A percentile compares a stretch with the other conserved stretches of the same genome.
Conservation (phyloP, 208 protist genomes). For the Crithidia bombi region DNA sequence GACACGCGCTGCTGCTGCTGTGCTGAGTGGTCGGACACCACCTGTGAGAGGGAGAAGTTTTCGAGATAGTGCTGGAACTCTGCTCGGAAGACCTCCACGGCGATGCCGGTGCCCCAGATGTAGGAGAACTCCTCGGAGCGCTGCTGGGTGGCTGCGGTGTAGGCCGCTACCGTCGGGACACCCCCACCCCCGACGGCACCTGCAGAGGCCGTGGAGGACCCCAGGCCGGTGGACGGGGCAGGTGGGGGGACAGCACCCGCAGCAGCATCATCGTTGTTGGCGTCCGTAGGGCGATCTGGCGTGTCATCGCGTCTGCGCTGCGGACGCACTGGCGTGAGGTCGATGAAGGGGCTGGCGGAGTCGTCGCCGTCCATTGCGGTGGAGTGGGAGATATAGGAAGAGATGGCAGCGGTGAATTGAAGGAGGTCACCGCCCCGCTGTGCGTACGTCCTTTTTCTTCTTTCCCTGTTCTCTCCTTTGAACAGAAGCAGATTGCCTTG, state of each 20-base stretch:
- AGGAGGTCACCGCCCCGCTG: too few species aligned
- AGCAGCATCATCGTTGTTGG: not conserved
- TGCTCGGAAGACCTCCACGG: constrained; percentile 80
- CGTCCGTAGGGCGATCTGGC: constrained; percentile 3
- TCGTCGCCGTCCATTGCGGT: constrained; percentile 48
- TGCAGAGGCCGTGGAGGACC: not conserved
- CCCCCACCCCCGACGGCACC: not conserved
- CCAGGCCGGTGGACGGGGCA: not conserved
- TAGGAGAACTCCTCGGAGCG: constrained; percentile 85
- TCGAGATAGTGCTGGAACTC: constrained; percentile 85
- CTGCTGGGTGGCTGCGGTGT: constrained; percentile 22
- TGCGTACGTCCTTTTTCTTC: too few species aligned
- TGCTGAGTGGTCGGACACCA: constrained; percentile 16
- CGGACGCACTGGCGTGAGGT: constrained; percentile 64
- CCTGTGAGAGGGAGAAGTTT: constrained; percentile 49
- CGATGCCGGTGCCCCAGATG: constrained; percentile 91
- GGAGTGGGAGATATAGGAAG: constrained; percentile 5
- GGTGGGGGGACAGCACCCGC: not conserved
- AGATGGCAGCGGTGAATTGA: not conserved
- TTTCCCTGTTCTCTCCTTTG: too few species aligned
- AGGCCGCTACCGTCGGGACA: not conserved
- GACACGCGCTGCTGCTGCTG: constrained; percentile 4
- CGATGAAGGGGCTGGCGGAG: constrained; percentile 30
- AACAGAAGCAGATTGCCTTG: too few species aligned
- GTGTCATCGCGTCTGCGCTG: constrained; percentile 32